Percentiles rank a stretch among this genome's conserved stretches.
phyloP scores from a whole-genome alignment of 179 eudicot species.

The Beta corolliflora region DNA sequence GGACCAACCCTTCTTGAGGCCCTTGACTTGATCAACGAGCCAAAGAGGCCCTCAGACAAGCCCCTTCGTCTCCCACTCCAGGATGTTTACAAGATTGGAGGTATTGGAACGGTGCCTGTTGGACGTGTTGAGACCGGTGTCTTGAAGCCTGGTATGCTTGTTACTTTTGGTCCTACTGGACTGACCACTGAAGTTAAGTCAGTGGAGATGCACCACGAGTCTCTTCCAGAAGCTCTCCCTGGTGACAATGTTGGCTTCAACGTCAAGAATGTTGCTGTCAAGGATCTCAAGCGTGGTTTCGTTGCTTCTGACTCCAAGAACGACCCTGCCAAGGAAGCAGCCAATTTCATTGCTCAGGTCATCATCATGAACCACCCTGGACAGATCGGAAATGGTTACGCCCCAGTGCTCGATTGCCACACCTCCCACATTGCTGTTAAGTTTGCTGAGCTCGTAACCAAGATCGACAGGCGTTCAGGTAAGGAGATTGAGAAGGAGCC shows the following conservation, averaged over 20 bases:
- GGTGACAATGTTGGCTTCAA: constrained; percentile 41
- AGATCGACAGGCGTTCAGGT: constrained; percentile 32
- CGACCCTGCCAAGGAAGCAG: constrained; percentile 38
- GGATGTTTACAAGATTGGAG: constrained; percentile 42
- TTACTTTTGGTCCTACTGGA: constrained; percentile 37
- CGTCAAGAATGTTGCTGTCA: constrained; percentile 38
- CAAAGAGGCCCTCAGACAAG: constrained; percentile 40
- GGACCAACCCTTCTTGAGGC: constrained; percentile 36
- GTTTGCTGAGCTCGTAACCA: constrained; percentile 35
- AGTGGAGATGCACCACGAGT: constrained; percentile 41
- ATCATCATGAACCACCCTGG: constrained; percentile 35
- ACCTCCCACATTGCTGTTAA: constrained; percentile 35
- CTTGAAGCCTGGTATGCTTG: constrained; percentile 36
- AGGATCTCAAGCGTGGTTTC: constrained; percentile 40
- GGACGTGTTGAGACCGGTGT: constrained; percentile 39
- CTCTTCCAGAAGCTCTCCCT: constrained; percentile 35
- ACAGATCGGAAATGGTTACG: constrained; percentile 23
- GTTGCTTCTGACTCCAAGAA: constrained; percentile 40
- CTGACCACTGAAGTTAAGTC: constrained; percentile 39
- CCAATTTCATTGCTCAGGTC: constrained; percentile 26
- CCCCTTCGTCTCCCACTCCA: constrained; percentile 41
- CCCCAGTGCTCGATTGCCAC: constrained; percentile 30
- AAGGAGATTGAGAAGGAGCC: constrained; percentile 42
- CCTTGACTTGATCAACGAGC: constrained; percentile 30
- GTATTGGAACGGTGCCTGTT: constrained; percentile 37